Base-by-base conservation (phyloP, 163 green algal species). In the Chlamydomonas reinhardtii region DNA sequence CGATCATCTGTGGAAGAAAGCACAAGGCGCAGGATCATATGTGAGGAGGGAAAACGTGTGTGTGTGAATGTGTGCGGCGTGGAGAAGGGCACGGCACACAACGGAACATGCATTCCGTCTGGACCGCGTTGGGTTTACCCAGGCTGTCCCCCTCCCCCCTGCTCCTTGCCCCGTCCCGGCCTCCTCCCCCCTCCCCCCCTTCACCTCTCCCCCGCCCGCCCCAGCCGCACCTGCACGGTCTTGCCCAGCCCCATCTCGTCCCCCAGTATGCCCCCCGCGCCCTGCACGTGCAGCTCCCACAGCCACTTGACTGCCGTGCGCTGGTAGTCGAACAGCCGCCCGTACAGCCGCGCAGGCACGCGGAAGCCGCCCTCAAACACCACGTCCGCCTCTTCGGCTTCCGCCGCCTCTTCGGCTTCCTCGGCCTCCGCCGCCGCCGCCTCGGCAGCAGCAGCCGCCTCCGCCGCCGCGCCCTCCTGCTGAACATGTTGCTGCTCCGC, bases 221-320 rank as follows among this genome's bases (percentile, higher is more conserved):
- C 76, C 56, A 2, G 56, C 35, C 86, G 29, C 74, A 97, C 92
- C 89, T 98, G 96, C 11, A 99, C 93, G 2, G 97, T 99, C 91
- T 98, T 99, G 19, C 96, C 96, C 35, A 98, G 90, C 2, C 96
- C 96, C 96, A 98, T 98, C 81, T 90, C 88, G 88, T 99, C 96
- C 17, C 96, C 97, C 25, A 99, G 92, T 84, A 99, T 99, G 83
- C 97, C 97, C 11, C 96, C 96, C n/a, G 94, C 94, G 0, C 94
- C 79, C 92, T 99, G 97, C 24, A 91, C 97, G 92, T 99, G 96
- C 81, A 99, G 93, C 94, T 99, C 97, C 97, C 97, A 99, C 83
- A 99, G 87, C 97, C 97, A 99, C 90, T 99, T 98, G 16, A 99
- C 94, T 0, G 94, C 96, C 16, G 96, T 98, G 48, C 92, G 93